Conservation (phyloP, 192 early-diverging fungal species). For the Coemansia sp. region DNA sequence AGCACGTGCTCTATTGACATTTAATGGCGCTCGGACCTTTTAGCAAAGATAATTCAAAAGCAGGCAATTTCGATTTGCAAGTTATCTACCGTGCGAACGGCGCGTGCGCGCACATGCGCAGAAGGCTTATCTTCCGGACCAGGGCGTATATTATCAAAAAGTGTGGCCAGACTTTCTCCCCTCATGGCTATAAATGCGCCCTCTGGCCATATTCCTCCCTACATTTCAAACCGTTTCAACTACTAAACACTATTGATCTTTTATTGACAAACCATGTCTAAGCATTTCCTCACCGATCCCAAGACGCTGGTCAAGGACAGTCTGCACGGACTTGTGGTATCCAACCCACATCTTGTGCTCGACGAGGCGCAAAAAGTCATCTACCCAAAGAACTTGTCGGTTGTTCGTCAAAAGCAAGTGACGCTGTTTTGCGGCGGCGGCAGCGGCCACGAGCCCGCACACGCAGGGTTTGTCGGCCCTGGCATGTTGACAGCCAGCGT, state of each 20-base stretch:
- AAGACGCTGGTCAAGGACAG: constrained; percentile 64
- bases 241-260: background rate
- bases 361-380: constrained; percentile 67
- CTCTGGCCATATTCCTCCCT: background rate
- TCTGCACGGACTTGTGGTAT: constrained; percentile 58
- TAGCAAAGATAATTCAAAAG: background rate
- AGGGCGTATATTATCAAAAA: background rate
- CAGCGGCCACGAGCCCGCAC: constrained; percentile 82
- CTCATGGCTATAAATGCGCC: background rate
- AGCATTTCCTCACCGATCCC: constrained; percentile 63
- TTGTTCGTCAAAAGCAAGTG: constrained; percentile 61
- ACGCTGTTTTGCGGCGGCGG: constrained; percentile 83
- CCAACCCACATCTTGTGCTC: constrained; percentile 61
- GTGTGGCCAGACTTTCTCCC: background rate
- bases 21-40: background rate
- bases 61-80: background rate
- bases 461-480: constrained; percentile 73
- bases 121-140: background rate
- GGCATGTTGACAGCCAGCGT: constrained; percentile 79
- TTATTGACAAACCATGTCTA: constrained; percentile 26
- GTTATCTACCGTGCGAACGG: background rate
- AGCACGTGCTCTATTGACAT: background rate
- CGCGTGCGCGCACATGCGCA: background rate
- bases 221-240: background rate
- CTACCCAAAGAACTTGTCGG: constrained; percentile 57